A percentile compares a stretch with the other conserved stretches of the same genome.
phyloP scores from a whole-genome alignment of 2,329 filamentous ascomycete species.

The Penicillium freii region DNA sequence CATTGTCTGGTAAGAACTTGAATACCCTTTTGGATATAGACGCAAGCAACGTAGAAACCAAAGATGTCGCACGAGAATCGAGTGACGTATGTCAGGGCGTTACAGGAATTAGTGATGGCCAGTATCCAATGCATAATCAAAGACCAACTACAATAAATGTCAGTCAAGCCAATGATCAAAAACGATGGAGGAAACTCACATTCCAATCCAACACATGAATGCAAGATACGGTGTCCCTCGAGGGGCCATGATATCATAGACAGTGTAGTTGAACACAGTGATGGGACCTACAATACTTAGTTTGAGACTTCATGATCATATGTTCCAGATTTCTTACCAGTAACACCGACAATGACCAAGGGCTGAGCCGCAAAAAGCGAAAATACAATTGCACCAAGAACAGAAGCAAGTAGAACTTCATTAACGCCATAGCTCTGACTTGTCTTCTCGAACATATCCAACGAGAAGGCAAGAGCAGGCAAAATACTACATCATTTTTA shows the following conservation, averaged over 20 bases:
- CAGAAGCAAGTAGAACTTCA: constrained; percentile 82
- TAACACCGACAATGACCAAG: constrained; percentile 86
- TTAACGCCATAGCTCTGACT: constrained; percentile 83
- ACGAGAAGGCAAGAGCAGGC: constrained; percentile 80
- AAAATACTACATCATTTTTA: constrained; percentile 61
- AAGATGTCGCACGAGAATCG: constrained; percentile 92
- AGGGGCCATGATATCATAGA: constrained; percentile 81
- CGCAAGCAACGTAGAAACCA: constrained; percentile 88
- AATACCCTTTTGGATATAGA: constrained; percentile 88
- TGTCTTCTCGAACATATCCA: constrained; percentile 92
- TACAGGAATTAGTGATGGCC: constrained; percentile 81
- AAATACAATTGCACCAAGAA: constrained; percentile 79
- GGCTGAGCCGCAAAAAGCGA: constrained; percentile 77
- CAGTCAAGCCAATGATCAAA: constrained; percentile 11
- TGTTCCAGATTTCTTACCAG: constrained; percentile 50
- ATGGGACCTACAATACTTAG: constrained; percentile 62
- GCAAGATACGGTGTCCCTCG: constrained; percentile 77
- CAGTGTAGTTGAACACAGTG: constrained; percentile 91
- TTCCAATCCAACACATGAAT: constrained; percentile 89
- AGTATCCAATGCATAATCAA: constrained; percentile 81
- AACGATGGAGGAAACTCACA: constrained; percentile 49
- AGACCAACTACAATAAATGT: constrained; percentile 62
- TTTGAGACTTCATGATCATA: not conserved
- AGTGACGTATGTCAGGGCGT: constrained; percentile 83
- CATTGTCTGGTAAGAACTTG: constrained; percentile 79